Conservation (phyloP, 345 rosid genomes). For the Brassica napus region DNA sequence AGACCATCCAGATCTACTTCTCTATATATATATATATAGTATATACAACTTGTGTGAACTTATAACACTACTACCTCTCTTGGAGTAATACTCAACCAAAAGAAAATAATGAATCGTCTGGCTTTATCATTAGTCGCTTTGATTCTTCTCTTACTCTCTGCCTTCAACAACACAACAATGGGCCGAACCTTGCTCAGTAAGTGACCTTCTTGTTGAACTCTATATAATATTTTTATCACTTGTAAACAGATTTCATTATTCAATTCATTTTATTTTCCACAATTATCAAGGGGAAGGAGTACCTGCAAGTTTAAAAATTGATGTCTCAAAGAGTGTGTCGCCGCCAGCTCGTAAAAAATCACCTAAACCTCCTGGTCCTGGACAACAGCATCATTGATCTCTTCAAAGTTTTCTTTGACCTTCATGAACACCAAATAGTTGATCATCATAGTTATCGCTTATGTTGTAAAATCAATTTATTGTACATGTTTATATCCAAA, state of each 20-base stretch:
- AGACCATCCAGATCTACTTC: not conserved
- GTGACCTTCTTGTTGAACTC: not conserved
- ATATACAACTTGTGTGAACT: not conserved
- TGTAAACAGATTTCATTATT: not conserved
- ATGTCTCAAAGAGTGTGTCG: not conserved
- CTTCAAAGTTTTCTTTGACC: not conserved
- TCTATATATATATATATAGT: not conserved
- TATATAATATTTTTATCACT: not conserved
- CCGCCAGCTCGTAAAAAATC: not conserved
- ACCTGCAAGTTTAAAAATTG: not conserved
- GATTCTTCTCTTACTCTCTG: too few relatives aligned
- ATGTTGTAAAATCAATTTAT: too few relatives aligned
- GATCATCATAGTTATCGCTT: too few relatives aligned
- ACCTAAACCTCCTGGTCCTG: not conserved
- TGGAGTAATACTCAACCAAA: too few relatives aligned
- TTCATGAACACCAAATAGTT: too few relatives aligned
- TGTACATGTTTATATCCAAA: too few relatives aligned
- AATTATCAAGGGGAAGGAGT: not conserved
- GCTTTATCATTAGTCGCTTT: not conserved
- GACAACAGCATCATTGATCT: not conserved
- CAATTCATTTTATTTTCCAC: not conserved
- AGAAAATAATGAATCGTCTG: not conserved
- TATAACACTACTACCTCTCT: not conserved
- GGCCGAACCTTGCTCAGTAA: not conserved
- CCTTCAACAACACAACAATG: not conserved